These are phyloP conservation scores for Alternaria angustiovoidea DNA, from an alignment of 2,329 filamentous ascomycete species.

Conservation along the genomic window DNA sequence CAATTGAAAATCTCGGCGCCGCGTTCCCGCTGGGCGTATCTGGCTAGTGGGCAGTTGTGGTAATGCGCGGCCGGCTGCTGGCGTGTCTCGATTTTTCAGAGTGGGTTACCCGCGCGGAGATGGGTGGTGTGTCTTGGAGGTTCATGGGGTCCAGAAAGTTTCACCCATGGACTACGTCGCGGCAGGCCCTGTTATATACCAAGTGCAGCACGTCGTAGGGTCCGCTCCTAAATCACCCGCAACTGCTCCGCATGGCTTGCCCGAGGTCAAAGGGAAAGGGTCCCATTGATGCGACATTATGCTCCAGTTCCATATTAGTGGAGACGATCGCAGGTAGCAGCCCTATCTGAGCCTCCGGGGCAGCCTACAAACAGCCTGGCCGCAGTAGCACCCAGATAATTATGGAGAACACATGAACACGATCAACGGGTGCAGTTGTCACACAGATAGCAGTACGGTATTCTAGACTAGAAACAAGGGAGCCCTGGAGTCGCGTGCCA, in stretches of 20 bases:
- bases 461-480: constrained; percentile 9
- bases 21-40: constrained; percentile 20
- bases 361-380: not conserved
- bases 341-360: not conserved
- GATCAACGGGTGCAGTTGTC: not conserved
- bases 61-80: constrained; percentile 38
- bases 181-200: constrained; percentile 38
- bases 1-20: constrained; percentile 37
- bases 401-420: not conserved
- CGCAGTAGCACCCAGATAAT: not conserved
- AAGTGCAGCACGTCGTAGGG: constrained; percentile 20
- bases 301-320: constrained; percentile 9
- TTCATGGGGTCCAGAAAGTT: constrained; percentile 25
- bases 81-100: constrained; percentile 25
- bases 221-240: constrained; percentile 38
- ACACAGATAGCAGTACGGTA: not conserved
- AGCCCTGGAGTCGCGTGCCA: constrained; percentile 17
- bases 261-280: constrained; percentile 30
- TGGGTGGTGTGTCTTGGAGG: constrained; percentile 21
- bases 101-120: constrained; percentile 26
- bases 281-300: constrained; percentile 8
- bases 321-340: not conserved
- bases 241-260: constrained; percentile 33
- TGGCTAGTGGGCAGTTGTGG: constrained; percentile 23
- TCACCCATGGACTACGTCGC: constrained; percentile 12